Percentiles rank a stretch among this genome's conserved stretches.
These are phyloP conservation scores for Raphanus raphanistrum DNA, from an alignment of 345 rosid genomes.

Conservation along the genomic window DNA sequence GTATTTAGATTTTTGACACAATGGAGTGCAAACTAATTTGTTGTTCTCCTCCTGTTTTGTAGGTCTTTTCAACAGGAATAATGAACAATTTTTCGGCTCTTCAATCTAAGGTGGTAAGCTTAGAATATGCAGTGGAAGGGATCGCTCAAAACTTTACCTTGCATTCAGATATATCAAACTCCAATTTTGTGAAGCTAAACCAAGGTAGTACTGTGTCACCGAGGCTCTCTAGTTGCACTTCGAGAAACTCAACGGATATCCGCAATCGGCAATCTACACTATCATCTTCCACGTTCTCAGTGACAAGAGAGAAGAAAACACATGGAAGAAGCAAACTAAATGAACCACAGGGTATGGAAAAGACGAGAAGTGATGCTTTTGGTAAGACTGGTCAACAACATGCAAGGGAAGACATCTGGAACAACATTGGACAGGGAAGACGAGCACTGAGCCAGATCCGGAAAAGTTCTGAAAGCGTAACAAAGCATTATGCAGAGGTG, in stretches of 20 bases:
- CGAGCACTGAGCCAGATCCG: constrained; percentile 40
- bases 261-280: constrained; percentile 50
- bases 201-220: constrained; percentile 55
- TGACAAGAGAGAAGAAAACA: constrained; percentile 56
- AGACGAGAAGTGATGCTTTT: constrained; percentile 42
- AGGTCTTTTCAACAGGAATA: constrained; percentile 71
- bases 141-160: constrained; percentile 47
- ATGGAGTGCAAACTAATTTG: background rate
- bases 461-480: constrained; percentile 35
- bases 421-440: constrained; percentile 45
- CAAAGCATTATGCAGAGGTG: constrained; percentile 41
- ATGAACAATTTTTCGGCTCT: constrained; percentile 63
- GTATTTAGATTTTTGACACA: background rate
- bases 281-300: constrained; percentile 48
- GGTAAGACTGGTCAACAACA: constrained; percentile 42
- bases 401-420: constrained; percentile 47
- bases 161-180: constrained; percentile 46
- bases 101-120: constrained; percentile 70
- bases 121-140: constrained; percentile 70
- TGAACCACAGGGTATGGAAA: constrained; percentile 50
- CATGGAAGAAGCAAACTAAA: constrained; percentile 49
- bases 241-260: constrained; percentile 64
- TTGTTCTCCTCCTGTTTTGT: background rate
- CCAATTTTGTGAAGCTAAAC: constrained; percentile 52
- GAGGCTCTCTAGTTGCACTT: constrained; percentile 64